Conservation (phyloP, 306 rosid genomes). For the Hippophae gyantsensis region DNA sequence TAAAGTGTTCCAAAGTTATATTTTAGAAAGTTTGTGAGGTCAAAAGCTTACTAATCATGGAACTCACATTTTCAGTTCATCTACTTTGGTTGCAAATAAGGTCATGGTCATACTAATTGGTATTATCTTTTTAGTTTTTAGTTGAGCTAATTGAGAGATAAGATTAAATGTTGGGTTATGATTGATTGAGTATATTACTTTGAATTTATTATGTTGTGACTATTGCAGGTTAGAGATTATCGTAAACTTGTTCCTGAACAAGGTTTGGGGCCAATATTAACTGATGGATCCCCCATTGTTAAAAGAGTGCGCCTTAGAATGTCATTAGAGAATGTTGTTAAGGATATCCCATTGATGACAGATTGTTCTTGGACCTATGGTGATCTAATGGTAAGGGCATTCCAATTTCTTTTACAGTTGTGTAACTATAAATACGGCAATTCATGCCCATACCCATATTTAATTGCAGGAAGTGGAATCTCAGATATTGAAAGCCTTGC, state of each 20-base stretch:
- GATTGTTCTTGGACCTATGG: slow-evolving; percentile 95
- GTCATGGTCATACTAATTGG: not conserved
- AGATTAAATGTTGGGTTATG: not conserved
- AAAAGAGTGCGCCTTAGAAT: slow-evolving; percentile 68
- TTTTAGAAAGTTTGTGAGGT: too few relatives aligned
- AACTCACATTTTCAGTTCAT: slow-evolving; percentile 5
- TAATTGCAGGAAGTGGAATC: slow-evolving; percentile 78
- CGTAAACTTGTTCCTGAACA: slow-evolving; percentile 57
- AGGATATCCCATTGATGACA: slow-evolving; percentile 79
- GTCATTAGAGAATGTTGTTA: slow-evolving; percentile 91
- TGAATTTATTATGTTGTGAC: slow-evolving; percentile 13
- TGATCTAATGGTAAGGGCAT: slow-evolving; percentile 76
- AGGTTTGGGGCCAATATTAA: slow-evolving; percentile 36
- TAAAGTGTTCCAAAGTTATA: too few relatives aligned
- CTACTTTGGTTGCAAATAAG: not conserved
- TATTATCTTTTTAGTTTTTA: too few relatives aligned
- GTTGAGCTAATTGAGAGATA: not conserved
- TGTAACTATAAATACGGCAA: slow-evolving; percentile 13
- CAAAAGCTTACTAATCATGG: not conserved
- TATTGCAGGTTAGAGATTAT: slow-evolving; percentile 73
- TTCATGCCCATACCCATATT: slow-evolving; percentile 17
- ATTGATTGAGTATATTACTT: not conserved
- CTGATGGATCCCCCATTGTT: slow-evolving; percentile 46
- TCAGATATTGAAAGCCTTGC: slow-evolving; percentile 68
- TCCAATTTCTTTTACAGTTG: slow-evolving; percentile 12